Percentiles rank a stretch among this genome's conserved stretches.
Evolutionary conservation across 2,329 filamentous ascomycete genomes (phyloP).

Genomic region (Septoria linicola): DNA sequence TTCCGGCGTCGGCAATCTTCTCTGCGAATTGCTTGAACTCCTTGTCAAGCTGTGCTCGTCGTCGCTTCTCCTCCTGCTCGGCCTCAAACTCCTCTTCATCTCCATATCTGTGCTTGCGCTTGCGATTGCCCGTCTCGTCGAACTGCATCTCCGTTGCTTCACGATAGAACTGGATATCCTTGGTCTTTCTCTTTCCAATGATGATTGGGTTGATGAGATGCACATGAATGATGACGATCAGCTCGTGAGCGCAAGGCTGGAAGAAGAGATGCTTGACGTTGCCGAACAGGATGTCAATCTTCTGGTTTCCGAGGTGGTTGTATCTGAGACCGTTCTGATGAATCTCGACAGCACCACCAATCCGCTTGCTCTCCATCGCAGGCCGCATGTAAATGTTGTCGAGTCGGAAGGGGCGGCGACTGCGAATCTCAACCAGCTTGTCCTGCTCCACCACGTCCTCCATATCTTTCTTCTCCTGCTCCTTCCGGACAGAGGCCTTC

Average conservation of each 20-base stretch:
- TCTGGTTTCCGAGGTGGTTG: conserved; percentile 74
- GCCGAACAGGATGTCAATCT: conserved; percentile 92
- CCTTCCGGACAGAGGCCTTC: conserved; percentile 84
- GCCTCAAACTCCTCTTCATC: conserved; percentile 99
- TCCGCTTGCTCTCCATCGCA: conserved; percentile 92
- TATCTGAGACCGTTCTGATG: conserved; percentile 99
- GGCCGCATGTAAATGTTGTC: conserved; percentile 95
- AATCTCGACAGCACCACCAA: conserved; percentile 93
- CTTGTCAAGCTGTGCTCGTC: conserved; percentile 87
- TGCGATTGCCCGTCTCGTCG: conserved; percentile 96
- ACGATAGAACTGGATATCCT: conserved; percentile 96
- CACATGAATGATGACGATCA: conserved; percentile 97
- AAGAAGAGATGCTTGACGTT: conserved; percentile 99
- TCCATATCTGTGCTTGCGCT: conserved; percentile 94
- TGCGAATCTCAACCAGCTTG: conserved; percentile 91
- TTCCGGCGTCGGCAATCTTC: conserved; percentile 94
- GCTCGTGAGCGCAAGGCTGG: conserved; percentile 91
- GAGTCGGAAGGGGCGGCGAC: conserved; percentile 83
- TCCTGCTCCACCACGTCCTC: conserved; percentile 99
- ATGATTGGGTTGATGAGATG: conserved; percentile 98
- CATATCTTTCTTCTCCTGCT: conserved; percentile 99
- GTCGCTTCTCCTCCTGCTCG: conserved; percentile 91
- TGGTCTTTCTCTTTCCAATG: conserved; percentile 98
- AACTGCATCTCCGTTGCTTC: conserved; percentile 99
- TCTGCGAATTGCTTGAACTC: conserved; percentile 95